Percentiles rank a stretch among this genome's conserved stretches.
Evolutionary conservation across 2,329 filamentous ascomycete species (phyloP).

Genomic region (Geosmithia putterillii): DNA sequence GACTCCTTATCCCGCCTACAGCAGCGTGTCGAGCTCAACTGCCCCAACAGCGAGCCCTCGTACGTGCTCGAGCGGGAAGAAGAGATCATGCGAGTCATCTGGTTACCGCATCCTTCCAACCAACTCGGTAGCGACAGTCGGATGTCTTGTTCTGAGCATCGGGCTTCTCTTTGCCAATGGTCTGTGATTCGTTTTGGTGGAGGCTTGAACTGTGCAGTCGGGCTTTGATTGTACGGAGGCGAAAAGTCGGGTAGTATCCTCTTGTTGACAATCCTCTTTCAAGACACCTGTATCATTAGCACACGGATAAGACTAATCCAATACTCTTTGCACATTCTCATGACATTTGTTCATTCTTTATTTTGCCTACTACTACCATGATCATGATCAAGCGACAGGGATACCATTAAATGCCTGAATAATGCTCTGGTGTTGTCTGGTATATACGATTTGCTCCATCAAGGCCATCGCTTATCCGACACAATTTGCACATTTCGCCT

Average conservation of each 20-base stretch:
- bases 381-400: too few species aligned
- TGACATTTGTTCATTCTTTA: not conserved
- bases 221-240: not conserved
- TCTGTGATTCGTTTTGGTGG: not conserved
- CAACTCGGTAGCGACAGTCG: not conserved
- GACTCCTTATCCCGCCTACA: not conserved
- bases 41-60: not conserved
- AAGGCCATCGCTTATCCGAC: too few species aligned
- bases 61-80: not conserved
- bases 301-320: not conserved
- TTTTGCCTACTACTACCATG: too few species aligned
- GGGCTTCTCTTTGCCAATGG: not conserved
- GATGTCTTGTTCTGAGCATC: not conserved
- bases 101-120: not conserved
- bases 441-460: too few species aligned
- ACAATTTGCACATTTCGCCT: too few species aligned
- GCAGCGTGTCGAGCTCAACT: not conserved
- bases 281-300: not conserved
- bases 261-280: not conserved
- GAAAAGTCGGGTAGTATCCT: not conserved
- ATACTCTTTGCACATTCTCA: not conserved
- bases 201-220: not conserved
- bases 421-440: too few species aligned
- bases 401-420: too few species aligned
- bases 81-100: not conserved